Evolutionary conservation across 2,329 filamentous ascomycete genomes (phyloP).

Genomic region (Sclerotinia glacialis): DNA sequence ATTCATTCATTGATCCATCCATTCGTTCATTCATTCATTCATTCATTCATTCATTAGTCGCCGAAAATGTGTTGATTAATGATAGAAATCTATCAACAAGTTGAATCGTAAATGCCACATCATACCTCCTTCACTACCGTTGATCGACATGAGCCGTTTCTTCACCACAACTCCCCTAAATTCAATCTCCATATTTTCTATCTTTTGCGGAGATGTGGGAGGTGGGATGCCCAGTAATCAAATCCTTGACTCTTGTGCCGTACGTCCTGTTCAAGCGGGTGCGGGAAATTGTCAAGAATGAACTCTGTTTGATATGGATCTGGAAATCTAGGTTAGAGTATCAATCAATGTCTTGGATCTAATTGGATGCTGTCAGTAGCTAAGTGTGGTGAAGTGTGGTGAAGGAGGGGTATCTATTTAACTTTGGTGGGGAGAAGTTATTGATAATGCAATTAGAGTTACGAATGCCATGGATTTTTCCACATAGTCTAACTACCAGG

Average conservation of each 20-base stretch:
- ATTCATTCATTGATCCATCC: not conserved
- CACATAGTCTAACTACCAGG: not conserved
- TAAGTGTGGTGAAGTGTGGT: not conserved
- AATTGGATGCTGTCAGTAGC: not conserved
- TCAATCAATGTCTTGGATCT: constrained; percentile 6
- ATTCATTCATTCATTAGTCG: not conserved
- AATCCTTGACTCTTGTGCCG: not conserved
- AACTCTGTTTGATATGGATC: not conserved
- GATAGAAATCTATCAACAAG: not conserved
- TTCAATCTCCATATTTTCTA: constrained; percentile 12
- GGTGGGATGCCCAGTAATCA: not conserved
- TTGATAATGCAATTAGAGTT: not conserved
- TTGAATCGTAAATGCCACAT: not conserved
- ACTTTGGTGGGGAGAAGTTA: not conserved
- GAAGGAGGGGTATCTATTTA: not conserved
- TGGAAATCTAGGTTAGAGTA: not conserved
- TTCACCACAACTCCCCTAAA: not conserved
- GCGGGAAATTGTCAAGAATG: not conserved
- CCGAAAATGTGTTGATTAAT: not conserved
- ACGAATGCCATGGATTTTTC: not conserved
- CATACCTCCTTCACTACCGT: too few relatives aligned
- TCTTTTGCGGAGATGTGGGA: constrained; percentile 16
- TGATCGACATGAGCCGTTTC: not conserved
- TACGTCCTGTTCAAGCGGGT: not conserved
- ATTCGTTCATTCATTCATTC: not conserved